Base-by-base conservation (phyloP, 2,329 filamentous ascomycete species). In the Whalleya microplaca region DNA sequence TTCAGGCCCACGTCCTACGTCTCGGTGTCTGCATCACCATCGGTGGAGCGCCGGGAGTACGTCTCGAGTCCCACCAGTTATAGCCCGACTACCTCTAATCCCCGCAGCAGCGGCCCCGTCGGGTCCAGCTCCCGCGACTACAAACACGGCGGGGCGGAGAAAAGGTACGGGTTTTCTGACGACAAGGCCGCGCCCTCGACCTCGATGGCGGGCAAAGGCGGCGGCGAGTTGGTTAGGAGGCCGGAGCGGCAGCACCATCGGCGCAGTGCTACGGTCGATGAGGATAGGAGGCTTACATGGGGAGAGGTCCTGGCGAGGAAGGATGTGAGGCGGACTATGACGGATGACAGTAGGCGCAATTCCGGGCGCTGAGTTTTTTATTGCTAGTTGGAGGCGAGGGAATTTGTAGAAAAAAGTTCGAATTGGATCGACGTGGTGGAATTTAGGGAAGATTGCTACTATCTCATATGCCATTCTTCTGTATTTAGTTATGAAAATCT, bases 201-300 rank as follows among this genome's bases (percentile, higher is more conserved):
- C 20, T 52, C 18, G 37, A 41, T 18, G 45, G 50, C 2, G 41
- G 49, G 49, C 12, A 44, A 52, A 3, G 44, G 57, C 47, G 46
- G 52, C 43, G 41, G 44, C 18, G 3, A 60, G 48, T 41, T 55
- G 54, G 14, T 5, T 37, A 12, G 32, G 32, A 37, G 32, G 32
- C 3, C 32, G 32, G 32, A 37, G 10, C 7, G 32, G 10, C 46
- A 55, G 5, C 46, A 46, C 12, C 51, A 45, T 10, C 51, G 51
- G 51, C 46, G 55, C 45, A 62, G 58, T 48, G 48, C 59, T 41
- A 56, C 54, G 19, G 42, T 61, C 45, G 51, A 53, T 9, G 63
- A 67, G 2, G 64, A 67, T 16, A 64, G 61, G 47, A 65, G 68
- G 2, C 69, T 68, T 51, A 71, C 70, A 16, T 72, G 70, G 70